A percentile compares a stretch with the other conserved stretches of the same genome.
phyloP scores from a whole-genome alignment of 768 basidiomycete genomes.

The Tylopilus sp. region DNA sequence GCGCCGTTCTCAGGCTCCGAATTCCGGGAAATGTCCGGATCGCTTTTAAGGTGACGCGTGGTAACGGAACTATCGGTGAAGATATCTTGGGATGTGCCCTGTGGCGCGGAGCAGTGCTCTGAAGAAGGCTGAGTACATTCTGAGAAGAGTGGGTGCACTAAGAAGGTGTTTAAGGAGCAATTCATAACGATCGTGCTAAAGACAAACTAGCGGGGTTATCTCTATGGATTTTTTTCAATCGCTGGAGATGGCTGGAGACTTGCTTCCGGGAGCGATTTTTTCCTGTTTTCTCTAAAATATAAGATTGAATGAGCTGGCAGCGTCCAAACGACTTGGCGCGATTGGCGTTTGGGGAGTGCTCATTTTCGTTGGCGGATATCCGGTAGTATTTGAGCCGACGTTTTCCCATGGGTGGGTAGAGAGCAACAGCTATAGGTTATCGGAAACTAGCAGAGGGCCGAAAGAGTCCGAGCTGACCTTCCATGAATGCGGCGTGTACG shows the following conservation, averaged over 20 bases:
- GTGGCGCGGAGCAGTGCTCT: constrained; percentile 8
- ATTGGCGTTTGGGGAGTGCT: constrained; percentile 4
- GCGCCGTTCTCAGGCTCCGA: not conserved
- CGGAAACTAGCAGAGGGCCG: constrained; percentile 2
- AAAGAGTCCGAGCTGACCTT: constrained; percentile 23
- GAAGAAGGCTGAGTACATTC: constrained; percentile 16
- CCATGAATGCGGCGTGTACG: constrained; percentile 36
- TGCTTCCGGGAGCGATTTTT: constrained; percentile 38
- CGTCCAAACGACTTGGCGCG: constrained; percentile 34
- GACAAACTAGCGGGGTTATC: constrained; percentile 33
- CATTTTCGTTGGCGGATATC: constrained; percentile 17
- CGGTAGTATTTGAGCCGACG: constrained; percentile 34
- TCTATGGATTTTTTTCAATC: constrained; percentile 34
- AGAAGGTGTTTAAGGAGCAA: not conserved
- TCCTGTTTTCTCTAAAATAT: constrained; percentile 37
- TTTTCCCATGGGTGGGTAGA: constrained; percentile 37
- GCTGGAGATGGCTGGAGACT: constrained; percentile 39
- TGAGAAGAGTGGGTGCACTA: constrained; percentile 28
- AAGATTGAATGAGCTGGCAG: constrained; percentile 39
- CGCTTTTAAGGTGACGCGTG: constrained; percentile 13
- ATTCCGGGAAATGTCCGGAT: constrained; percentile 11
- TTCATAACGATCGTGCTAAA: not conserved
- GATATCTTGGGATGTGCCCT: constrained; percentile 8
- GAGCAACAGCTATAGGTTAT: constrained; percentile 21
- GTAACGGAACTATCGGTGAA: constrained; percentile 4